Percentiles rank a stretch among this genome's conserved stretches.
Evolutionary conservation across 345 rosid genomes (phyloP).

Genomic region (Geranium rotundifolium): DNA sequence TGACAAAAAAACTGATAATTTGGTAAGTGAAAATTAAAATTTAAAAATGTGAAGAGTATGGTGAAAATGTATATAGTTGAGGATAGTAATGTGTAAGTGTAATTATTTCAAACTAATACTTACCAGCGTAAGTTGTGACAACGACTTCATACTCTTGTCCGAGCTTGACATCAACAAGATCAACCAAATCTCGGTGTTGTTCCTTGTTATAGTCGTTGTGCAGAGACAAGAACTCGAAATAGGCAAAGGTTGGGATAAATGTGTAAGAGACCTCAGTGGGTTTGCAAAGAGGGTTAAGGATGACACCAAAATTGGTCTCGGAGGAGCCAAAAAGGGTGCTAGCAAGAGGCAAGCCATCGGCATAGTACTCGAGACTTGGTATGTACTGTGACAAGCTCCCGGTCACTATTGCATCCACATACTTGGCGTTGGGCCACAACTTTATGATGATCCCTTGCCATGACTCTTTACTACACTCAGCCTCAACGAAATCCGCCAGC

Average conservation of each 20-base stretch:
- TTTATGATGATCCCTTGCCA: slow-evolving; percentile 69
- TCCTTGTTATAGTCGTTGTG: slow-evolving; percentile 58
- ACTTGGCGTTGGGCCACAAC: slow-evolving; percentile 70
- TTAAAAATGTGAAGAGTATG: too few species aligned
- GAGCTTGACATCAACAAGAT: slow-evolving; percentile 86
- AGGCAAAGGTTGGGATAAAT: slow-evolving; percentile 82
- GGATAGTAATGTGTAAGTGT: too few species aligned
- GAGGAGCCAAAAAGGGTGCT: slow-evolving; percentile 97
- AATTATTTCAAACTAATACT: too few species aligned
- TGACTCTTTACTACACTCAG: slow-evolving; percentile 38
- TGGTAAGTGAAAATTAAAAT: too few species aligned
- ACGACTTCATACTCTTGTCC: slow-evolving; percentile 95
- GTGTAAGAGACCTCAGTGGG: slow-evolving; percentile 89
- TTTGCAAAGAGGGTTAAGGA: slow-evolving; percentile 68
- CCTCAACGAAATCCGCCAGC: slow-evolving; percentile 45
- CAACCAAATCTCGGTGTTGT: slow-evolving; percentile 67
- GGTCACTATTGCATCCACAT: slow-evolving; percentile 92
- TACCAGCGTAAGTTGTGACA: slow-evolving; percentile 96
- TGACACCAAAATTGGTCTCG: slow-evolving; percentile 91
- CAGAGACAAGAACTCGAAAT: slow-evolving; percentile 82
- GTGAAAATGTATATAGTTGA: too few species aligned
- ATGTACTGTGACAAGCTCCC: slow-evolving; percentile 97
- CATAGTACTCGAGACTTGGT: slow-evolving; percentile 80
- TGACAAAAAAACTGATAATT: too few species aligned
- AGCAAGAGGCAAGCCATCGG: slow-evolving; percentile 76